These are phyloP conservation scores for Mucor saturninus DNA, from an alignment of 371 early-diverging fungal species.

Conservation along the genomic window DNA sequence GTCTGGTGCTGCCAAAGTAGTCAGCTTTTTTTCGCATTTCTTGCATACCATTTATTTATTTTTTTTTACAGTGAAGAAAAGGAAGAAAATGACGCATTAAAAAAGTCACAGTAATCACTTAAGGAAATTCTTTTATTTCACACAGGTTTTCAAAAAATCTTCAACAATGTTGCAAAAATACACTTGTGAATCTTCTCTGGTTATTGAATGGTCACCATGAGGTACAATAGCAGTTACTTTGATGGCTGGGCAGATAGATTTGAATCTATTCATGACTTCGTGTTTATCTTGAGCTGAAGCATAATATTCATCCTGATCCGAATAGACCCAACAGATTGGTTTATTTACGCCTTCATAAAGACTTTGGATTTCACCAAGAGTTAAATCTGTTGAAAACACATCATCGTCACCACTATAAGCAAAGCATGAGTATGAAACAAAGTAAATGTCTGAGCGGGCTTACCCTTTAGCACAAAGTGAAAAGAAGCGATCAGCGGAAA, in stretches of 20 bases:
- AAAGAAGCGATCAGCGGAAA: slow-evolving; percentile 55
- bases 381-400: slow-evolving; percentile 60
- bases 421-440: background rate
- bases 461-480: slow-evolving; percentile 52
- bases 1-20: slow-evolving; percentile 65
- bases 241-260: slow-evolving; percentile 45
- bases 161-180: slow-evolving; percentile 19
- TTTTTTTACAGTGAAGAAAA: slow-evolving; percentile 2
- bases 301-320: slow-evolving; percentile 54
- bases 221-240: slow-evolving; percentile 38
- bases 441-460: background rate
- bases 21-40: slow-evolving; percentile 75
- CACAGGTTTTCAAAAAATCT: slow-evolving; percentile 9
- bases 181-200: slow-evolving; percentile 34
- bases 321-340: slow-evolving; percentile 50
- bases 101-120: background rate
- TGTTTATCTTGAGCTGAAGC: slow-evolving; percentile 27
- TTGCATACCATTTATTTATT: slow-evolving; percentile 64
- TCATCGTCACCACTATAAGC: slow-evolving; percentile 59
- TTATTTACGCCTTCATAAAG: slow-evolving; percentile 42
- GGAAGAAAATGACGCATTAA: background rate
- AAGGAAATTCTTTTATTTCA: background rate
- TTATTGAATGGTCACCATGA: slow-evolving; percentile 50
- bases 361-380: slow-evolving; percentile 36
- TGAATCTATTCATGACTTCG: slow-evolving; percentile 33